phyloP scores from a whole-genome alignment of 176 grass and related monocot species.

The Alopecurus myosuroides region DNA sequence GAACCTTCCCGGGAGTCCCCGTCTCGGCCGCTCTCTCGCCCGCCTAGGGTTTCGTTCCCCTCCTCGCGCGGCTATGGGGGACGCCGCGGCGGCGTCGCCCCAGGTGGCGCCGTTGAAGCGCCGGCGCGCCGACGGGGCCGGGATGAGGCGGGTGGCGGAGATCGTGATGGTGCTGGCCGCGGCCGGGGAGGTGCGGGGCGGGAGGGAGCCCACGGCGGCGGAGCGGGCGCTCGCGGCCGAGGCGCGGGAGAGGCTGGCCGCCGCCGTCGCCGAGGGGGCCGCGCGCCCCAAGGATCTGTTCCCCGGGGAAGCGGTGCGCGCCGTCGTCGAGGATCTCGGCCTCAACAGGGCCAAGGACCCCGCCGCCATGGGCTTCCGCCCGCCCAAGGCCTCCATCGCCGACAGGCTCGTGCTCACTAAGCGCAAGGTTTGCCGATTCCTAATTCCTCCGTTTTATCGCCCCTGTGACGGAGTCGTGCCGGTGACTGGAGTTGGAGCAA shows the following conservation, averaged over 20 bases:
- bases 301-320: slow-evolving; percentile 72
- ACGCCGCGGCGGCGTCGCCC: slow-evolving; percentile 23
- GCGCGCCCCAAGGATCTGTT: slow-evolving; percentile 94
- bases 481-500: neutral
- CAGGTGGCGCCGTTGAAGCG: slow-evolving; percentile 30
- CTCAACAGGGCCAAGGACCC: slow-evolving; percentile 73
- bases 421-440: slow-evolving; percentile 59
- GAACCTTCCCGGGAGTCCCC: slow-evolving; percentile 30
- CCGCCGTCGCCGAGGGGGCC: slow-evolving; percentile 35
- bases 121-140: slow-evolving; percentile 40
- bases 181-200: slow-evolving; percentile 64
- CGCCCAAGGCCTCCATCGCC: slow-evolving; percentile 73
- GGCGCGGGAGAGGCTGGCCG: slow-evolving; percentile 64
- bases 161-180: slow-evolving; percentile 93
- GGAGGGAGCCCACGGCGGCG: slow-evolving; percentile 65
- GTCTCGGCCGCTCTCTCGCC: neutral
- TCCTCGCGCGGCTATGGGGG: slow-evolving; percentile 30
- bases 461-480: neutral
- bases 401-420: slow-evolving; percentile 89
- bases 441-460: neutral
- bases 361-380: slow-evolving; percentile 66
- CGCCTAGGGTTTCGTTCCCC: slow-evolving; percentile 33
- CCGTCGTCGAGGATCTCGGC: slow-evolving; percentile 88
- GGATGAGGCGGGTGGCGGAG: slow-evolving; percentile 81
- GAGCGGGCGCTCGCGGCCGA: slow-evolving; percentile 84